phyloP scores from a whole-genome alignment of 139 green algal genomes.

The Edaphochlamys debaryana region DNA sequence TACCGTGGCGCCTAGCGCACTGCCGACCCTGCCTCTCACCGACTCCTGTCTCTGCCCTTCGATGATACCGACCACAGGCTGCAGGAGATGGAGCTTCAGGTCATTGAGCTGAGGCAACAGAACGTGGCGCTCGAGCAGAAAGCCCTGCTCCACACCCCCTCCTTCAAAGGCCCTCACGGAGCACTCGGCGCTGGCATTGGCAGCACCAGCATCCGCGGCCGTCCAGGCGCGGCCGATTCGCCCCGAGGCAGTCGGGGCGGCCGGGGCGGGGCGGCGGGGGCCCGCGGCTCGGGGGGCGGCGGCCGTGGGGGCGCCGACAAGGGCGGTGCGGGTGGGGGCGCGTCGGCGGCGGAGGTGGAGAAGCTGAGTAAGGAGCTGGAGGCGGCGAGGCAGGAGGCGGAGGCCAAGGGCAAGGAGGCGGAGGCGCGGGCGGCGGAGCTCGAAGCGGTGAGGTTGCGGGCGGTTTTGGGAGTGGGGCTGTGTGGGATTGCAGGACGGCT shows the following conservation, averaged over 20 bases:
- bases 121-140: slow-evolving; percentile 9
- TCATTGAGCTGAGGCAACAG: neutral
- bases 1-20: too few species aligned
- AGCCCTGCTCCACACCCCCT: neutral
- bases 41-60: neutral
- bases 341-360: slow-evolving; percentile 7
- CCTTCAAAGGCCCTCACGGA: too few species aligned
- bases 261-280: neutral
- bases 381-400: neutral
- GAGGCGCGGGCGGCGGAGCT: neutral
- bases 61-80: neutral
- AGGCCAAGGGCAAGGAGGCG: neutral
- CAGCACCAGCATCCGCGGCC: neutral
- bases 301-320: neutral
- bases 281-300: neutral
- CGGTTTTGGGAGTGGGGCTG: neutral
- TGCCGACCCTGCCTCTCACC: neutral
- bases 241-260: too few species aligned
- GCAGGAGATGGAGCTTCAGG: slow-evolving; percentile 1
- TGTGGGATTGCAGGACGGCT: too few species aligned
- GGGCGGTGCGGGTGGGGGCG: neutral
- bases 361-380: neutral
- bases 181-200: neutral
- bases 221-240: too few species aligned
- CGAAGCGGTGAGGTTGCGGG: neutral